These are phyloP conservation scores for Aurantiochytrium sp. DNA, from an alignment of 108 stramenopile genomes.

Conservation along the genomic window DNA sequence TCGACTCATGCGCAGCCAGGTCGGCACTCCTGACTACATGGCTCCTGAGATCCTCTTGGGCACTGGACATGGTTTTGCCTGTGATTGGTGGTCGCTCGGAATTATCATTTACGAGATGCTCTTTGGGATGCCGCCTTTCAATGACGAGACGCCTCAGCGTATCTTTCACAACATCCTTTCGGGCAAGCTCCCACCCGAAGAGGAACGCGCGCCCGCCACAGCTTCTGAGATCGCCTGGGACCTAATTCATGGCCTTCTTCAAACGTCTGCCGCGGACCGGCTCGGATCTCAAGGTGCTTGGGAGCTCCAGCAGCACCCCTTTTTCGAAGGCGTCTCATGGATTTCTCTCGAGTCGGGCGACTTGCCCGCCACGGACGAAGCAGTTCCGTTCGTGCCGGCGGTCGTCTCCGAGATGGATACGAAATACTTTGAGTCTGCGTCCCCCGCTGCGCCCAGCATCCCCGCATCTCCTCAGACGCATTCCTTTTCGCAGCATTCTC, in stretches of 20 bases:
- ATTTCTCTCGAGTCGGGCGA: conserved; percentile 64
- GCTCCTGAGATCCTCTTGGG: conserved; percentile 94
- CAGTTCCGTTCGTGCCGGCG: neutral
- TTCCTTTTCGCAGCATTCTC: no score
- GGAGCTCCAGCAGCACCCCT: conserved; percentile 79
- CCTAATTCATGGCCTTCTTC: conserved; percentile 71
- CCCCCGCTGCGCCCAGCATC: neutral
- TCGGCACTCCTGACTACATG: conserved; percentile 97
- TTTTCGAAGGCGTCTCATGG: conserved; percentile 83
- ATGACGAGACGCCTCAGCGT: conserved; percentile 82
- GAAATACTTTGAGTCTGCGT: neutral
- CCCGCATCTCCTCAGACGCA: no score
- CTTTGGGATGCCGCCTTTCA: conserved; percentile 94
- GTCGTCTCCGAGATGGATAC: neutral
- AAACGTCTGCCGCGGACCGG: conserved; percentile 71
- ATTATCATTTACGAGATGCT: conserved; percentile 96
- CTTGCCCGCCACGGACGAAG: conserved; percentile 77
- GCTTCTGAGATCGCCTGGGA: conserved; percentile 52
- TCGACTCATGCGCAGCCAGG: conserved; percentile 27
- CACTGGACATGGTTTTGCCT: conserved; percentile 77
- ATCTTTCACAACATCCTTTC: conserved; percentile 89
- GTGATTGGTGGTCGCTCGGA: conserved; percentile 96
- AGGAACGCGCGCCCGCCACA: conserved; percentile 66
- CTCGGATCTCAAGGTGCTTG: conserved; percentile 79
- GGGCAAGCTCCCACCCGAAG: conserved; percentile 57